phyloP scores from a whole-genome alignment of 768 basidiomycete species.

The Daedalea quercina region DNA sequence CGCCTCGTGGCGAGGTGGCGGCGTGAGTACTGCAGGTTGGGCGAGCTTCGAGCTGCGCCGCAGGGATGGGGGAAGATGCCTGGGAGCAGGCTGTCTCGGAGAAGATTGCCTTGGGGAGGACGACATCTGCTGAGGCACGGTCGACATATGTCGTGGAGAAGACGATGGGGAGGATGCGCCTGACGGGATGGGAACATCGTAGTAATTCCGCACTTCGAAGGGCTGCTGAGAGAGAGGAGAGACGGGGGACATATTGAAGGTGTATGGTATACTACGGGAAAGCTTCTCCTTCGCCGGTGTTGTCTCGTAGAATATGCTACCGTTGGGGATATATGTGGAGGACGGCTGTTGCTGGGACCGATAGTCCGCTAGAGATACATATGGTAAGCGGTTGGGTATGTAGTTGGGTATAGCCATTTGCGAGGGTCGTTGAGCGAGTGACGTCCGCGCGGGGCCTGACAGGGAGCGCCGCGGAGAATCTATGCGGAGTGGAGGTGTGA shows the following conservation, averaged over 20 bases:
- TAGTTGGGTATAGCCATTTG: slow-evolving; percentile 5
- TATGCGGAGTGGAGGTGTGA: slow-evolving; percentile 20
- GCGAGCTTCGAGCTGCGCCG: slow-evolving; percentile 3
- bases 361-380: slow-evolving; percentile 7
- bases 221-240: background rate
- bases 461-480: slow-evolving; percentile 27
- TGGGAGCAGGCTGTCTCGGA: background rate
- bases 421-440: slow-evolving; percentile 11
- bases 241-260: background rate
- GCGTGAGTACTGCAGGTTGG: background rate
- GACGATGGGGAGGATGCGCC: background rate
- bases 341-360: slow-evolving; percentile 7
- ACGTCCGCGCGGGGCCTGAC: slow-evolving; percentile 25
- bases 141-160: background rate
- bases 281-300: slow-evolving; percentile 15
- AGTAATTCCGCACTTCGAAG: background rate
- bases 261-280: slow-evolving; percentile 4
- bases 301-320: slow-evolving; percentile 23
- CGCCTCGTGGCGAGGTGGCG: slow-evolving; percentile 3
- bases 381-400: slow-evolving; percentile 7
- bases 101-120: background rate
- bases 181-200: background rate
- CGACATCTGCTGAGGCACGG: background rate
- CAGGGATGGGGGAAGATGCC: background rate
- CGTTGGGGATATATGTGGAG: slow-evolving; percentile 5